These are phyloP conservation scores for Endotrypanum monterogeii DNA, from an alignment of 208 protist genomes.

Conservation along the genomic window DNA sequence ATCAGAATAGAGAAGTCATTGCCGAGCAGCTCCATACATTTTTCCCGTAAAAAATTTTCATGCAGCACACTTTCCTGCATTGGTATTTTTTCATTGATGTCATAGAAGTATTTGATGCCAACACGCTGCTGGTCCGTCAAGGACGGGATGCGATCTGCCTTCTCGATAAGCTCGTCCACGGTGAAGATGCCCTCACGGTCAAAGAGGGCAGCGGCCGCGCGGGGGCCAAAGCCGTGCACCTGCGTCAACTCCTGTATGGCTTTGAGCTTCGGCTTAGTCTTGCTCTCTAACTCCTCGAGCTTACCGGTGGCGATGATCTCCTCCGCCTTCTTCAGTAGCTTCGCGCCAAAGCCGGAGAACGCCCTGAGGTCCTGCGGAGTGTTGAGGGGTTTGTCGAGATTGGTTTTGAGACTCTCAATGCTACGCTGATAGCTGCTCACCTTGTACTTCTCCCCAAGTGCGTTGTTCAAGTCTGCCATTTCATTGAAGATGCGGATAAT, in stretches of 20 bases:
- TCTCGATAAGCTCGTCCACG: conserved; percentile 86
- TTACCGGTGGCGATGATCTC: conserved; percentile 90
- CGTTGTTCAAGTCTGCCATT: conserved; percentile 90
- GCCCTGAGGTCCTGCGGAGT: conserved; percentile 66
- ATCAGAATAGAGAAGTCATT: conserved; percentile 79
- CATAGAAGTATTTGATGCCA: conserved; percentile 90
- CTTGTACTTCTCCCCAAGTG: conserved; percentile 89
- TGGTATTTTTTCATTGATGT: conserved; percentile 93
- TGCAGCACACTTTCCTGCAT: conserved; percentile 89
- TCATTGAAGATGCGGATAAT: conserved; percentile 91
- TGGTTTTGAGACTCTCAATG: conserved; percentile 85
- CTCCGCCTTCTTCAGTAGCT: conserved; percentile 89
- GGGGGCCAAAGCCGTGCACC: conserved; percentile 89
- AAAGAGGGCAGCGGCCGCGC: conserved; percentile 81
- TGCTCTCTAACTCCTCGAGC: conserved; percentile 88
- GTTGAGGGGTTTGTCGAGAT: conserved; percentile 79
- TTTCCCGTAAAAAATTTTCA: conserved; percentile 78
- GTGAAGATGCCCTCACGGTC: conserved; percentile 90
- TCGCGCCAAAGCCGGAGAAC: conserved; percentile 80
- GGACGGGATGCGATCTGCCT: conserved; percentile 71
- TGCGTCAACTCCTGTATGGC: conserved; percentile 89
- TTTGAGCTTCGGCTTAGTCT: conserved; percentile 90
- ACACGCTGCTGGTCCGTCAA: conserved; percentile 85
- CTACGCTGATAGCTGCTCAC: conserved; percentile 80
- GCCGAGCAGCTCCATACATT: conserved; percentile 56